Conservation (phyloP, 768 basidiomycete species). For the Kwoniella heveanensis region DNA sequence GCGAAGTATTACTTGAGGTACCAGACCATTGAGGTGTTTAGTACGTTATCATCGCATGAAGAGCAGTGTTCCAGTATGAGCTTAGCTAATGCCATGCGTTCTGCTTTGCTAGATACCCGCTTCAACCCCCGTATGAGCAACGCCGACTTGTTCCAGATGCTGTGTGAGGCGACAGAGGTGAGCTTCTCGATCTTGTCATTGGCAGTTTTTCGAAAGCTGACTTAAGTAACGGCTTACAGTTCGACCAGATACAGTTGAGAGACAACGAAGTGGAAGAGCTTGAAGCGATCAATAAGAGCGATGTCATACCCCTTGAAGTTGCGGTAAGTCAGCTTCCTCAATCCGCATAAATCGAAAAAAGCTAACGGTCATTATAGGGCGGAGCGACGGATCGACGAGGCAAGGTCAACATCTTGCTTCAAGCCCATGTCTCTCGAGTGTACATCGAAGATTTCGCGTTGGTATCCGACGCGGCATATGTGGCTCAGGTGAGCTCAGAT, state of each 20-base stretch:
- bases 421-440: constrained; percentile 79
- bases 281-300: constrained; percentile 63
- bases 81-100: no score
- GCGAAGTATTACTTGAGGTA: constrained; percentile 93
- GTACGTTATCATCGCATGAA: no score
- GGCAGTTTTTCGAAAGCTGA: not conserved
- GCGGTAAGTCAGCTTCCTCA: constrained; percentile 60
- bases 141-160: constrained; percentile 83
- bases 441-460: constrained; percentile 92
- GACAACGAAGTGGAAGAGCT: constrained; percentile 87
- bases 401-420: constrained; percentile 94
- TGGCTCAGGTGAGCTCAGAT: constrained; percentile 65
- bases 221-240: constrained; percentile 60
- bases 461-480: constrained; percentile 91
- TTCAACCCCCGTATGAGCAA: constrained; percentile 85
- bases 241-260: constrained; percentile 90
- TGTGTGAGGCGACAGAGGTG: constrained; percentile 89
- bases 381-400: constrained; percentile 68
- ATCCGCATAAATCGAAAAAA: not conserved
- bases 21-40: constrained; percentile 83
- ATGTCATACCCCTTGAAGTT: constrained; percentile 72
- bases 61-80: no score
- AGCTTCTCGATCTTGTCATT: no score
- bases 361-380: constrained; percentile 59
- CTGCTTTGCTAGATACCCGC: constrained; percentile 58